Percentiles rank a stretch among this genome's conserved stretches.
phyloP scores from a whole-genome alignment of 495 filamentous ascomycete genomes.

The Podospora sp. region DNA sequence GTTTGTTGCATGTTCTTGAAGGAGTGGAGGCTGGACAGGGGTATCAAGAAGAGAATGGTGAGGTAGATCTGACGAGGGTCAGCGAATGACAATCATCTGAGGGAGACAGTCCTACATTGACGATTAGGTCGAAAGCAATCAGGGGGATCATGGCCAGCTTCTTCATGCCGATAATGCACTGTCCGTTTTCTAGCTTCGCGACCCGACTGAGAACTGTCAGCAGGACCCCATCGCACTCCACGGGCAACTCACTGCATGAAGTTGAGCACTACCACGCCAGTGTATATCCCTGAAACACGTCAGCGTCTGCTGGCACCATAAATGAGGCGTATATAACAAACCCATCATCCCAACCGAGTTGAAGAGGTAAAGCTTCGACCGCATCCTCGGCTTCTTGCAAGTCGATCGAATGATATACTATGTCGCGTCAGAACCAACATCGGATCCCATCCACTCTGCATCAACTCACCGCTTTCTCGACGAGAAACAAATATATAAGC shows the following conservation, averaged over 20 bases:
- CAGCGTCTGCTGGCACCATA: conserved; percentile 10
- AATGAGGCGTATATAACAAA: conserved; percentile 24
- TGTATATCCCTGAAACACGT: conserved; percentile 44
- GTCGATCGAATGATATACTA: conserved; percentile 53
- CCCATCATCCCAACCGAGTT: conserved; percentile 57
- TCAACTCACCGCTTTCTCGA: conserved; percentile 53
- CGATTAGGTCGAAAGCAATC: conserved; percentile 51
- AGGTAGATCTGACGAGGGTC: conserved; percentile 48
- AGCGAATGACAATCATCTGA: not conserved
- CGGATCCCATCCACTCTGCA: not conserved
- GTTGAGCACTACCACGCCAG: conserved; percentile 50
- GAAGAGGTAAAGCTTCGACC: conserved; percentile 54
- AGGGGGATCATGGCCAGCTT: conserved; percentile 53
- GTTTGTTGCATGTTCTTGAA: conserved; percentile 41
- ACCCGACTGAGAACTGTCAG: conserved; percentile 42
- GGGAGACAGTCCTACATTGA: conserved; percentile 44
- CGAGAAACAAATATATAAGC: conserved; percentile 57
- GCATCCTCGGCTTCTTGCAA: conserved; percentile 43
- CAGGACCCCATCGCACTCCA: not conserved
- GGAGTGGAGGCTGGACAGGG: conserved; percentile 48
- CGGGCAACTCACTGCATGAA: conserved; percentile 50
- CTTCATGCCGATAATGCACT: conserved; percentile 58
- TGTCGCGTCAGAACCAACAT: conserved; percentile 2
- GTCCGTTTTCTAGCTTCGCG: conserved; percentile 46
- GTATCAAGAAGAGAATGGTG: conserved; percentile 52